phyloP scores from a whole-genome alignment of 2,329 filamentous ascomycete species.

The Scleromitrula shiraiana region DNA sequence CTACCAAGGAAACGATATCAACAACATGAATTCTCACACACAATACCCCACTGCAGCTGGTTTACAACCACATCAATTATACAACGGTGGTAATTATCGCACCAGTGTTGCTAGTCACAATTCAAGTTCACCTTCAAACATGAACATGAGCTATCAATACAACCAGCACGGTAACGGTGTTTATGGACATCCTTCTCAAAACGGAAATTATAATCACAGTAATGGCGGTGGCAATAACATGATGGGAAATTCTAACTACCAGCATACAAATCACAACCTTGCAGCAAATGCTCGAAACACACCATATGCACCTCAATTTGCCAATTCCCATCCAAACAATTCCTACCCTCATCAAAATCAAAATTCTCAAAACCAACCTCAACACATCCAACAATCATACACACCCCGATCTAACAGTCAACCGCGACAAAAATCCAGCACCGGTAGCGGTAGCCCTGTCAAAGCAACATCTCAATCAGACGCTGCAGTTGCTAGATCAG shows the following conservation, averaged over 20 bases:
- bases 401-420: no score
- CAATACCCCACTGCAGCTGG: not conserved
- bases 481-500: not conserved
- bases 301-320: not conserved
- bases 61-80: not conserved
- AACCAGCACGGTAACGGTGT: not conserved
- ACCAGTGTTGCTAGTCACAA: not conserved
- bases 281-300: constrained; percentile 3
- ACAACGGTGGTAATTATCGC: not conserved
- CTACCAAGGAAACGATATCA: not conserved
- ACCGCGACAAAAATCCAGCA: no score
- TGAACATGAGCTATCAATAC: not conserved
- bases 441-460: no score
- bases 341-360: constrained; percentile 1
- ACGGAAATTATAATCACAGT: not conserved
- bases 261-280: not conserved
- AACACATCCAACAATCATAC: not conserved
- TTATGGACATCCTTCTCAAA: not conserved
- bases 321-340: not conserved
- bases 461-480: not conserved
- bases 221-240: not conserved
- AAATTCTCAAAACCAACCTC: not conserved
- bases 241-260: not conserved
- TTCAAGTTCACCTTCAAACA: not conserved
- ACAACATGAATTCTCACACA: not conserved